Evolutionary conservation across 305 asterid genomes (phyloP).

Genomic region (Solanum chacoense): DNA sequence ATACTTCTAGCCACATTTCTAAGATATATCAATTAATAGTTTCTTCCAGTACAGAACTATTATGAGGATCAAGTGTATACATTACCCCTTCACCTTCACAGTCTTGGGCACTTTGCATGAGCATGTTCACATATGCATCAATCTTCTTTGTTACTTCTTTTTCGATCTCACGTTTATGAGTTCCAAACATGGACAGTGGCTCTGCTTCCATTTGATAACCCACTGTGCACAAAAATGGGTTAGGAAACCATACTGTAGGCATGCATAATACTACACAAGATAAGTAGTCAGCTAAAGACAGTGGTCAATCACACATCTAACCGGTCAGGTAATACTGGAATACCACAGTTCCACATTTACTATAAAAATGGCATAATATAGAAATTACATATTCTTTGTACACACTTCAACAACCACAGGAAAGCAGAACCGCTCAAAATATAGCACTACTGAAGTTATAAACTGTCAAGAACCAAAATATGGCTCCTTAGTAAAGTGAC

Average conservation of each 20-base stretch:
- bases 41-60: not conserved
- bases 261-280: not conserved
- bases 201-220: conserved; percentile 67
- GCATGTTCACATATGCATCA: conserved; percentile 39
- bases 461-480: not conserved
- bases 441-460: not conserved
- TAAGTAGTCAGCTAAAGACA: not conserved
- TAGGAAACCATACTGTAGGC: not conserved
- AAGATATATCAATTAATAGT: not conserved
- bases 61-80: not conserved
- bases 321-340: not conserved
- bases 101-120: conserved; percentile 51
- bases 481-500: not conserved
- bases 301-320: not conserved
- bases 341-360: not conserved
- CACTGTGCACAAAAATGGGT: conserved; percentile 26
- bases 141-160: conserved; percentile 55
- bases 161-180: conserved; percentile 51
- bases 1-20: not conserved
- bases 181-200: conserved; percentile 46
- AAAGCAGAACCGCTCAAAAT: not conserved
- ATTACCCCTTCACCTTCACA: conserved; percentile 61
- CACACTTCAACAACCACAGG: not conserved
- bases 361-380: not conserved
- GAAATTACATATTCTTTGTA: not conserved